A percentile compares a stretch with the other conserved stretches of the same genome.
These are phyloP conservation scores for Elsinoe ampelina DNA, from an alignment of 2,329 filamentous ascomycete species.

Conservation along the genomic window DNA sequence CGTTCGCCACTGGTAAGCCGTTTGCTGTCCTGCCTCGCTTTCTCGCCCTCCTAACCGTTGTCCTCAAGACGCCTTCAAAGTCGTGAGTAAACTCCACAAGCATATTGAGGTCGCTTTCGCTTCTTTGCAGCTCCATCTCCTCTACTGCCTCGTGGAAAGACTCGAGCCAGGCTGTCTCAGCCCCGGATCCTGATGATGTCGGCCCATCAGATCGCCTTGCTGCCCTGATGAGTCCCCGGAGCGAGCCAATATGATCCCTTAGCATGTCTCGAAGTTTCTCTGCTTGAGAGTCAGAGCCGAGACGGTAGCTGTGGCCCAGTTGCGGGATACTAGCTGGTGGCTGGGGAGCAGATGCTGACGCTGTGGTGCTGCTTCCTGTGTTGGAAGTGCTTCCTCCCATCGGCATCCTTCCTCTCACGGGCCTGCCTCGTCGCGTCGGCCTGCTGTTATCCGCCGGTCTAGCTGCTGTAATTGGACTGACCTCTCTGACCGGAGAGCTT, in stretches of 20 bases:
- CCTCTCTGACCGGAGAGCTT: too few species aligned
- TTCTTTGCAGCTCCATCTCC: not conserved
- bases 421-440: too few species aligned
- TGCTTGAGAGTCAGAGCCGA: not conserved
- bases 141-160: not conserved
- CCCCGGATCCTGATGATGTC: not conserved
- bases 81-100: not conserved
- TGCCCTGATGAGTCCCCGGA: not conserved
- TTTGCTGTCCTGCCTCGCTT: not conserved
- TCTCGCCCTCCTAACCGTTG: not conserved
- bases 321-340: too few species aligned
- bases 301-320: too few species aligned
- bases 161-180: not conserved
- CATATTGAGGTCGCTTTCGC: not conserved
- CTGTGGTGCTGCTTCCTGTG: too few species aligned
- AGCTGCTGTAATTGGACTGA: too few species aligned
- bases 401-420: too few species aligned
- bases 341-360: too few species aligned
- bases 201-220: not conserved
- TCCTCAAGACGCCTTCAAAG: not conserved
- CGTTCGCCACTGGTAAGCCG: not conserved
- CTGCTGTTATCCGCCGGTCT: too few species aligned
- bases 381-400: too few species aligned
- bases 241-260: not conserved
- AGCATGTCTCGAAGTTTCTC: not conserved